Conservation (phyloP, 2,329 filamentous ascomycete species). For the Botrytis pseudocinerea region DNA sequence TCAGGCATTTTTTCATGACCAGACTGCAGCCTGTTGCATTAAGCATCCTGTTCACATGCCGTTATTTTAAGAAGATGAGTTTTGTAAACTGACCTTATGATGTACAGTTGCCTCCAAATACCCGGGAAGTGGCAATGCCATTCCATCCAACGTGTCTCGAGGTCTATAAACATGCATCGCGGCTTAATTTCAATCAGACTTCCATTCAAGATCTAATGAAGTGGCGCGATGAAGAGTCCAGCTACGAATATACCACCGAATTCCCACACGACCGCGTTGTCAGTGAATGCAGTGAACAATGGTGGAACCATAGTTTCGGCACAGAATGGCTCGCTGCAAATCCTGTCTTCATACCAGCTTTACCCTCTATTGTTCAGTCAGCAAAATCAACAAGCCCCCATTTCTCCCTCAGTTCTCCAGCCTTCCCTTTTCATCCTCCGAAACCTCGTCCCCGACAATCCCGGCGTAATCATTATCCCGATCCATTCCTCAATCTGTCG, state of each 20-base stretch:
- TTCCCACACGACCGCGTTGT: constrained; percentile 22
- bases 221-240: constrained; percentile 22
- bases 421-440: neutral
- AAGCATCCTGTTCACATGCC: neutral
- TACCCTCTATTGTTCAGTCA: constrained; percentile 27
- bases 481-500: constrained; percentile 32
- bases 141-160: constrained; percentile 33
- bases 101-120: neutral
- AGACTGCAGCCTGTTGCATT: neutral
- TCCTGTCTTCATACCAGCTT: constrained; percentile 33
- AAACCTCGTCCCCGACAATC: neutral
- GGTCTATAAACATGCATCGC: constrained; percentile 25
- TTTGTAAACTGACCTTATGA: neutral
- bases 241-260: neutral
- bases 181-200: constrained; percentile 4
- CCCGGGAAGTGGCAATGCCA: constrained; percentile 20
- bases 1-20: neutral
- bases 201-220: constrained; percentile 26
- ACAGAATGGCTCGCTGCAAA: constrained; percentile 35
- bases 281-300: constrained; percentile 4
- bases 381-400: constrained; percentile 7
- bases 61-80: neutral
- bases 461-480: neutral
- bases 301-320: constrained; percentile 27
- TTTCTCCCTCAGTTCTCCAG: constrained; percentile 5